These are phyloP conservation scores for Dovyalis caffra DNA, from an alignment of 345 rosid species.

Conservation along the genomic window DNA sequence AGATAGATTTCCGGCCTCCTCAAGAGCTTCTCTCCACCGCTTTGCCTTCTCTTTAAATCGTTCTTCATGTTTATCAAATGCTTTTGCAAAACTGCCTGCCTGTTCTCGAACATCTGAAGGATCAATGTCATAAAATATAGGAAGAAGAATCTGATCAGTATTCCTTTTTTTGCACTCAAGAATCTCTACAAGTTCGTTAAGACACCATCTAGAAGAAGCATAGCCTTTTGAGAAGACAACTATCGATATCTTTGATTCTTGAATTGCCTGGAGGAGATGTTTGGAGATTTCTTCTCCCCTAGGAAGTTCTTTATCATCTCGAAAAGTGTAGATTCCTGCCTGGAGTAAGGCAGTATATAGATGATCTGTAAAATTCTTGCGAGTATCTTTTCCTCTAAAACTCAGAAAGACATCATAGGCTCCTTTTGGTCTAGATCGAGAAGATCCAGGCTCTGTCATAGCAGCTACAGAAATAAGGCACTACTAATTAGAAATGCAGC, in stretches of 20 bases:
- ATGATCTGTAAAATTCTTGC: background rate
- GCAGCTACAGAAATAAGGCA: background rate
- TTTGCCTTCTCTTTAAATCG: background rate
- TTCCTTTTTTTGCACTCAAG: background rate
- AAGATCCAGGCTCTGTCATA: background rate
- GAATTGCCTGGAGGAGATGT: background rate
- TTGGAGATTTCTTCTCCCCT: background rate
- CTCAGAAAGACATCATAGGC: background rate
- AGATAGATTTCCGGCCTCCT: background rate
- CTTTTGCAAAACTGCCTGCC: background rate
- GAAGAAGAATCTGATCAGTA: background rate
- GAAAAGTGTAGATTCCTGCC: background rate
- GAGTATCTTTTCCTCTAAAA: background rate
- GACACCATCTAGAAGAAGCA: background rate
- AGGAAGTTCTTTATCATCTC: background rate
- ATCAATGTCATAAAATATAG: conserved; percentile 6
- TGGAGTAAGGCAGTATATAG: background rate
- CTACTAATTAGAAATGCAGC: background rate
- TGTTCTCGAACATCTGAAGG: conserved; percentile 1
- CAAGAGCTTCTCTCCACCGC: background rate
- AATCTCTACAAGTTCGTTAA: background rate
- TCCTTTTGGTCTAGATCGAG: background rate
- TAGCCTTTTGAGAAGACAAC: background rate
- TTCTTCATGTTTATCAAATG: conserved; percentile 1
- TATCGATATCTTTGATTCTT: background rate